Evolutionary conservation across 768 basidiomycete species (phyloP), one percentile per base, ranked within the genome.

Genomic region (Psilocybe cubensis): DNA sequence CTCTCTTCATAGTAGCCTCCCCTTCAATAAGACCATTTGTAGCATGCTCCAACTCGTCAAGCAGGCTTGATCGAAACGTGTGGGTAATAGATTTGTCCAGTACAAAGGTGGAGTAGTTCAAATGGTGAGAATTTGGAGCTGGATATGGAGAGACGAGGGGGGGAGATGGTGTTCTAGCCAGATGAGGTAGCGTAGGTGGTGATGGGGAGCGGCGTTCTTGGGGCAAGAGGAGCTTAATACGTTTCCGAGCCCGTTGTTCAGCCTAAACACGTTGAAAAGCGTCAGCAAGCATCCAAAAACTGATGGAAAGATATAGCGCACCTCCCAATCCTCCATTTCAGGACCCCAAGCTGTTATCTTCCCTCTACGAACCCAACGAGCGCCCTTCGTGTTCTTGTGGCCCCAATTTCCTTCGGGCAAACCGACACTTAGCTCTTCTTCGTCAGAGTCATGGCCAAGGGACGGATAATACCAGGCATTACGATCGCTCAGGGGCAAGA

Each of bases 331-430:
- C 31, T 91, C 91, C 76, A 86, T 84, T 46, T 83, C 82, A 20
- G 92, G 91, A 25, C 91, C 91, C 93, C 93, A 95, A 12, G 87
- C 78, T 25, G 85, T 83, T 57, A 93, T 84, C 72, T 95, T 94
- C 44, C 92, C 91, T 68, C 80, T 83, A 17, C 92, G 83, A 47
- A 90, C 80, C 92, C 92, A 94, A 67, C 92, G 80, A 18, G 90
- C 84, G n/a, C 86, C 87, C 68, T 85, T 85, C 56, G 79, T 72
- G 9, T 80, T 82, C 74, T 95, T 95, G 57, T 86, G 83, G 2
- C 93, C 93, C 91, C 93, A 94, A 63, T 95, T 95, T 31, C 93
- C 89, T 42, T 79, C 76, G 11, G 77, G 77, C 38, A 79, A 72
- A 28, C 79, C 77, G 53, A 77, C 71, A 50, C 72, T 66, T 18